Conservation (phyloP, 2,329 filamentous ascomycete genomes). For the Capronia epimyces region DNA sequence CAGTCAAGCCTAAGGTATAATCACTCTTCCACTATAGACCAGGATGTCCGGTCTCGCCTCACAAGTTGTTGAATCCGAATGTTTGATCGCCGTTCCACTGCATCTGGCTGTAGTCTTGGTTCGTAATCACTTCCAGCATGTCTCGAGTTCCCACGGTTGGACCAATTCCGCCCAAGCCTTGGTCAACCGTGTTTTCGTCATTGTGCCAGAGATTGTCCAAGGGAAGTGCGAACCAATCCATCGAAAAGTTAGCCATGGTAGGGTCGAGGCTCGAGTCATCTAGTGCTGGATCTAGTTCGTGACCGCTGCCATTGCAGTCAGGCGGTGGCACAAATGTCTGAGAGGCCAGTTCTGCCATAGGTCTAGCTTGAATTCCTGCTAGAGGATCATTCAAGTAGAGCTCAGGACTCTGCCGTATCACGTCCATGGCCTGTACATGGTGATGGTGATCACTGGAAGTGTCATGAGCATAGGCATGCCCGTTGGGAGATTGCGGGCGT, state of each 20-base stretch:
- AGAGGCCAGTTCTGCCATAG: constrained; percentile 27
- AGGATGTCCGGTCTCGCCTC: background rate
- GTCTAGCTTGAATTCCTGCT: constrained; percentile 25
- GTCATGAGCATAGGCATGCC: constrained; percentile 12
- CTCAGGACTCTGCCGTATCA: constrained; percentile 10
- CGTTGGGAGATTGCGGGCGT: constrained; percentile 27
- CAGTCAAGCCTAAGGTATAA: no score
- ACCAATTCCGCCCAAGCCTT: constrained; percentile 55
- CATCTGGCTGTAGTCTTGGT: constrained; percentile 24
- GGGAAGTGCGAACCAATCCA: constrained; percentile 58
- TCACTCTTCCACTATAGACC: background rate
- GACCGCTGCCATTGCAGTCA: constrained; percentile 25
- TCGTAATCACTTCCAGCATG: constrained; percentile 43
- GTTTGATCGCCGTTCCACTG: constrained; percentile 17
- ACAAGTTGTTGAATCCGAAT: constrained; percentile 7
- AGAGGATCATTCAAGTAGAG: constrained; percentile 23
- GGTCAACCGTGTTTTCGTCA: constrained; percentile 42
- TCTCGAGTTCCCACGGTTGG: constrained; percentile 55
- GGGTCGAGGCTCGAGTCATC: constrained; percentile 20
- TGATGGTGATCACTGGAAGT: constrained; percentile 20
- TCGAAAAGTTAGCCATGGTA: constrained; percentile 17
- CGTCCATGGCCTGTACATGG: constrained; percentile 5
- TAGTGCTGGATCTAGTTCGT: constrained; percentile 25
- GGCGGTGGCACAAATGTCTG: constrained; percentile 29
- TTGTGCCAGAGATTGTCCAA: constrained; percentile 55